Evolutionary conservation across 192 early-diverging fungal species (phyloP), one percentile per base, ranked within the genome.

Genomic region (Chytriomyces sp.): DNA sequence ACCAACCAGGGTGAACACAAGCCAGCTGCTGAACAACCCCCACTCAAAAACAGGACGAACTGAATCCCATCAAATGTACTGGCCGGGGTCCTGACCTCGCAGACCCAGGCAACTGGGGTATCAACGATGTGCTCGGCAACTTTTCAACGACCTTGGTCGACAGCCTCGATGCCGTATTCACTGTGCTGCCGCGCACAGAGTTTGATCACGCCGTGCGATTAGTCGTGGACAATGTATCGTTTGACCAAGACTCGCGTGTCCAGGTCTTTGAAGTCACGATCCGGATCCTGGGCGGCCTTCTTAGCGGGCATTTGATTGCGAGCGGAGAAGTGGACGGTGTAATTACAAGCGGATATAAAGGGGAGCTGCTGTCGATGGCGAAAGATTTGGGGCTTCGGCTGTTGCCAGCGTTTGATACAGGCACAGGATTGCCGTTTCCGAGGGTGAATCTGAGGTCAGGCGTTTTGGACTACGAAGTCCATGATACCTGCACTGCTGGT

Each of bases 241-340:
- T 97, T 78, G 86, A 97, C 80, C 84, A 91, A 72, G 91, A 99
- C 82, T 91, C 87, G 64, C 88, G 92, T 62, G 94, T 99, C 6
- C 95, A 97, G 82, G 94, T 98, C 10, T 99, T 99, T 86, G 97
- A 99, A 84, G 88, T 92, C 28, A 97, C 94, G 47, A 99, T 99
- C 65, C 85, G 97, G 28, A 88, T 94, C 61, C 82, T 99, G 11
- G 97, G 97, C 3, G 94, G 53, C 53, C 53, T 57, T 20, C 53
- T 57, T n/a, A 57, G 53, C 53, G 53, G 53, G 16, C 53, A 57
- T 20, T 57, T 57, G 53, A 57, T 57, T 5, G 53, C 53, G 1
- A 20, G 16, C 3, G 53, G 53, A 5, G 53, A 57, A 57, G 53
- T 57, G 53, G 10, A 90, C 45, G 86, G 89, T 6, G 88, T 87